Evolutionary conservation across 768 basidiomycete species (phyloP), one percentile per base, ranked within the genome.

Genomic region (Amylocystis lapponica): DNA sequence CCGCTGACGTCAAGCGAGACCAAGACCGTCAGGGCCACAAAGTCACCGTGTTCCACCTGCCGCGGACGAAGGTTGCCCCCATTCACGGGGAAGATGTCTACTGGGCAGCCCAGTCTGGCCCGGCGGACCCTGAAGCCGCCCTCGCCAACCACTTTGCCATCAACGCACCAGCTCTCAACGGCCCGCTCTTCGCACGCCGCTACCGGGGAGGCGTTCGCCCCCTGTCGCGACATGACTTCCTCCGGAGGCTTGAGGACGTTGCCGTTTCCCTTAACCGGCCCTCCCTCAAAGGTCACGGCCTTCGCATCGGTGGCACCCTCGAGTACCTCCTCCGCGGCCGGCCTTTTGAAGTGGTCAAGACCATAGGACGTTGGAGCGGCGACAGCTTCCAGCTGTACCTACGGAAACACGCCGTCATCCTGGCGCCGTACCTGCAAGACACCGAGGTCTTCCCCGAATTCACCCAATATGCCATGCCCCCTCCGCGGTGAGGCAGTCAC

Each of bases 261-360:
- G 41, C 49, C 5, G 16, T 27, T 4, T 43, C 37, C 1, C 49
- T 52, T 0, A 50, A 49, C 0, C 9, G 55, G 1, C 35, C 45
- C 2, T 45, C 44, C 2, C 25, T 62, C 2, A 52, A 61, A 27
- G 61, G 61, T 1, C 66, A 70, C 50, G 54, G 30, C 59, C 58
- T 45, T 6, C 50, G 55, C 43, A 61, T 64, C 11, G 56, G 64
- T 1, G 49, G 58, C 1, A 67, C 66, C 0, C 52, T 71, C 0
- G 61, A 66, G 42, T 69, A 67, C 43, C 58, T 71, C 0, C 58
- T 71, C 2, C 49, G 55, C 7, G 65, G 64, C 0, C 39, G 63
- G 0, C 61, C 66, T 5, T 65, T 72, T 27, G 62, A 71, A 3
- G 61, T 63, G 0, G 55, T 69, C 23, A 66, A 67, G 34, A 48